Base-by-base conservation (phyloP, 148 eudicot species). In the Talinum fruticosum region DNA sequence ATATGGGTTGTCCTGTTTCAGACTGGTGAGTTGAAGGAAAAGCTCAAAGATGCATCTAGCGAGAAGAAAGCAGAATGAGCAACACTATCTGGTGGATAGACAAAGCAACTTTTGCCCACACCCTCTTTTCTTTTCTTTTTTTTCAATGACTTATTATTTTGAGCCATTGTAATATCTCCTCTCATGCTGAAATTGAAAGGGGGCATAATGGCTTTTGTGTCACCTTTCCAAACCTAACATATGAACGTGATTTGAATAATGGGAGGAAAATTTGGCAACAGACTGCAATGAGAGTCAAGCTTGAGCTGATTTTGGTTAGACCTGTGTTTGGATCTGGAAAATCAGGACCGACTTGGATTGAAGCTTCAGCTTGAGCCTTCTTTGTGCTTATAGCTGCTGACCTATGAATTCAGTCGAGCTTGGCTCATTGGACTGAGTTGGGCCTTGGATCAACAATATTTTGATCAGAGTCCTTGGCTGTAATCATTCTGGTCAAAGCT, bases 1-100 rank as follows among this genome's bases (percentile, higher is more conserved):
- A 73, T 54, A 61, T 51, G 26, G 54, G 15, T 23, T 75, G 34
- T 15, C 10, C 36, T 34, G 75, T 21, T 74, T 68, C 84, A 90
- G 93, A 83, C 33, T 30, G 90, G 93, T 61, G 90, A 89, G 72
- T 71, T 89, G 71, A 75, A 82, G 84, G 87, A 87, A 37, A 89
- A 82, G 82, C 88, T 89, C 82, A 83, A 86, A 73, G 88, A 77
- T 53, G 21, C 78, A 10, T 76, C 59, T 81, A 33, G 35, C 28
- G 72, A 81, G 30, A 26, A 78, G 80, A 83, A 83, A 81, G 69
- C 82, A 1, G 84, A 78, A 44, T 81, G 74, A 72, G 45, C 10
- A 19, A 54, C 61, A 57, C 62, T 18, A 21, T n/a, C 7, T 71
- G 15, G 59, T 5, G 28, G 23, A 5, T 18, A 35, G 33, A 70